Percentiles rank a stretch among this genome's conserved stretches.
Evolutionary conservation across 768 basidiomycete genomes (phyloP).

Genomic region (Mycena galericulata): DNA sequence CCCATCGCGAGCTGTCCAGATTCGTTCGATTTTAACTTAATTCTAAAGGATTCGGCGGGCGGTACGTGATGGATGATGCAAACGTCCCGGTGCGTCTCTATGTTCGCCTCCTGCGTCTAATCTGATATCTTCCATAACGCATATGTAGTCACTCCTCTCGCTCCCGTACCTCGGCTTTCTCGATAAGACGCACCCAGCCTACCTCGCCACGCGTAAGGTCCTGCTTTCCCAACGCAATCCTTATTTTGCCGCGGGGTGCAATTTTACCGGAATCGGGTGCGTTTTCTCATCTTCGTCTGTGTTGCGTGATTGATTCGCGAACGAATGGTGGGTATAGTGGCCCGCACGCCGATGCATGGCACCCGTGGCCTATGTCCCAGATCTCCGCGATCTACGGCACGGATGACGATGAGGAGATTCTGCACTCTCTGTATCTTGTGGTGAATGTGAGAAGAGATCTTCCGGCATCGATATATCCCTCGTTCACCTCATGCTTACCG

Average conservation of each 20-base stretch:
- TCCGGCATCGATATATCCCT: not conserved
- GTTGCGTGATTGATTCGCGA: too few relatives aligned
- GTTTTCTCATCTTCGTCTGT: too few relatives aligned
- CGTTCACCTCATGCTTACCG: slow-evolving; percentile 8
- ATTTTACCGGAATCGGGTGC: slow-evolving; percentile 78
- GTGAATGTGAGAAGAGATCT: slow-evolving; percentile 66
- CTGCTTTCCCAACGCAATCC: slow-evolving; percentile 76
- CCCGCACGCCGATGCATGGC: slow-evolving; percentile 78
- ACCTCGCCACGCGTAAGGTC: slow-evolving; percentile 72
- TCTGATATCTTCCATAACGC: not conserved
- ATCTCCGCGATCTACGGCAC: slow-evolving; percentile 81
- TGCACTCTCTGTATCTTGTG: slow-evolving; percentile 70
- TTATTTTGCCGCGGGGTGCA: slow-evolving; percentile 73
- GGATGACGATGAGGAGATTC: slow-evolving; percentile 77
- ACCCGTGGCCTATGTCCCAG: slow-evolving; percentile 89
- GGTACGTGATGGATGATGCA: slow-evolving; percentile 88
- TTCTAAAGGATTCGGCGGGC: slow-evolving; percentile 75
- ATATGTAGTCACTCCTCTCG: slow-evolving; percentile 78
- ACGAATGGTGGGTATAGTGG: too few relatives aligned
- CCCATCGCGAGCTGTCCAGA: not conserved
- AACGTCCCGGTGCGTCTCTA: slow-evolving; percentile 77
- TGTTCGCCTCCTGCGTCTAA: slow-evolving; percentile 4
- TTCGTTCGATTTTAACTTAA: not conserved
- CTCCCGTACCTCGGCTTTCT: slow-evolving; percentile 86
- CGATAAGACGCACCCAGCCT: slow-evolving; percentile 66